Base-by-base conservation (phyloP, 2,329 filamentous ascomycete genomes). In the Claviceps pazoutovae region DNA sequence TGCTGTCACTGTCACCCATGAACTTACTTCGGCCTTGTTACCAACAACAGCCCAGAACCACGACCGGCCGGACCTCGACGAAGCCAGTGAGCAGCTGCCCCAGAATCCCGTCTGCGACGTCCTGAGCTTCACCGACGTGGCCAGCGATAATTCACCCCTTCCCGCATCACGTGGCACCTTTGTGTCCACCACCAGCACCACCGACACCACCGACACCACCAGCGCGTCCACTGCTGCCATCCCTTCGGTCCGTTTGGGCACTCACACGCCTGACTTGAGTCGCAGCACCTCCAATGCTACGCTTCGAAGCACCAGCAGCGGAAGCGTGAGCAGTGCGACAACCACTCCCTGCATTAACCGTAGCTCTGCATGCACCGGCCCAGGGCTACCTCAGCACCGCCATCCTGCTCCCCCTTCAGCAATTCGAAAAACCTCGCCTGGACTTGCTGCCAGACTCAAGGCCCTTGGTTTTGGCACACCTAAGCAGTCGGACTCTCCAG, bases 401-500 rank as follows among this genome's bases (percentile, higher is more conserved):
- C 57, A 48, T 49, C 62, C 54, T 17, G 56, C 47, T 48, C 61
- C 55, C n/a, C 59, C 58, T 45, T 59, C 66, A 17, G 59, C 64
- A 50, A 49, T 66, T 48, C 78, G 80, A 59, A 82, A 80, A 63
- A 77, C 80, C 1, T 82, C 80, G 11, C 80, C 80, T 42, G 80
- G 80, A 41, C 70, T 84, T 49, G 80, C 80, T 58, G 80, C 79
- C 54, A 78, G 80, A 62, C 73, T 84, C 51, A 82, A 80, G 61
- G 80, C 80, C 43, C 70, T 84, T 45, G 80, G 80, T 41, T 82
- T 84, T 56, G 78, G 77, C 52, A 65, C 67, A 26, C 56, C 66
- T 49, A 69, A 68, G 56, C 68, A 69, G 54, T 59, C 67, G 56
- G 62, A 62, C 46, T 52, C 56, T 50, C 48, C 57, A 26, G 48